A percentile compares a stretch with the other conserved stretches of the same genome.
These are phyloP conservation scores for Kazachstania viticola DNA, from an alignment of 805 yeast genomes.

Conservation along the genomic window DNA sequence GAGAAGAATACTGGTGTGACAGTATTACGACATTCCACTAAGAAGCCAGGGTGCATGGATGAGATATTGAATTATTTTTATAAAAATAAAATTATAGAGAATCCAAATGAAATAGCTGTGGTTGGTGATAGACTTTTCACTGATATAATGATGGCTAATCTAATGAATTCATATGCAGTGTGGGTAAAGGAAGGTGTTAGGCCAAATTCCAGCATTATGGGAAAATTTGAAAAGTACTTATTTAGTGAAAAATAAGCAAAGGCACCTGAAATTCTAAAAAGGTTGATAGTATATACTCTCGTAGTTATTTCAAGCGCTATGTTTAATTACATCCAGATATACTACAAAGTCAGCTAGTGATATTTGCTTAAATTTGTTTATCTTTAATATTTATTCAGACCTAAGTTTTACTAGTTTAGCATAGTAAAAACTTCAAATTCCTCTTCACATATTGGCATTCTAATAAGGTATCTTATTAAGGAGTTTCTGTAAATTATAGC, in stretches of 20 bases:
- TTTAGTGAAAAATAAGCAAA: not conserved
- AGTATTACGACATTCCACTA: conserved; percentile 59
- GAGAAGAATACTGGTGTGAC: conserved; percentile 57
- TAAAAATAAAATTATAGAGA: conserved; percentile 32
- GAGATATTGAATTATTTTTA: conserved; percentile 57
- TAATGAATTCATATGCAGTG: conserved; percentile 77
- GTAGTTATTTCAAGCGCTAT: no score
- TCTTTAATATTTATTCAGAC: no score
- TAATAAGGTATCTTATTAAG: no score
- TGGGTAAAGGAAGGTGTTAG: conserved; percentile 79
- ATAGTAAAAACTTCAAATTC: no score
- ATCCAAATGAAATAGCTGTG: conserved; percentile 60
- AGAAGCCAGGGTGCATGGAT: conserved; percentile 69
- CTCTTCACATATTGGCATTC: no score
- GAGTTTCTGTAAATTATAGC: no score
- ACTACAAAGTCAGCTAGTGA: no score
- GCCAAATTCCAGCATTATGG: conserved; percentile 25
- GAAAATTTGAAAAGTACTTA: conserved; percentile 10
- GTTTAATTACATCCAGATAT: no score
- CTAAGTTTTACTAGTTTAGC: no score
- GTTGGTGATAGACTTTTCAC: conserved; percentile 89
- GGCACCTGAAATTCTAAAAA: not conserved
- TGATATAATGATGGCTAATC: conserved; percentile 86
- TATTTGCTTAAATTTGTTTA: no score
- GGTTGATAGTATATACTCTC: not conserved